Conservation (phyloP, 208 protist species). For the Trypanosoma caninum region DNA sequence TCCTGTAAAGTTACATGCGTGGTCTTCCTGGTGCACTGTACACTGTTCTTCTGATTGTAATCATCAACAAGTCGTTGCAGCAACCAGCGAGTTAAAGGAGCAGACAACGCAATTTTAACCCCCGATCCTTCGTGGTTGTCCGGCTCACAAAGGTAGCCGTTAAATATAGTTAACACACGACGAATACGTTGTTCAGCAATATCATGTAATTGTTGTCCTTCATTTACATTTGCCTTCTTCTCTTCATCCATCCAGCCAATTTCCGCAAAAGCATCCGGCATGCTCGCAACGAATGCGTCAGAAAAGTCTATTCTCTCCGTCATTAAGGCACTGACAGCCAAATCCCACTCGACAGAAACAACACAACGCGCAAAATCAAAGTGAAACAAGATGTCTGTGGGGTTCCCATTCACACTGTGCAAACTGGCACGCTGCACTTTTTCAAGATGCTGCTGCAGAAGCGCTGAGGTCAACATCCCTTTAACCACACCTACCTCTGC, state of each 20-base stretch:
- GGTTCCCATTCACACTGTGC: background rate
- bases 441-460: background rate
- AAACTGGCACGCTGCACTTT: background rate
- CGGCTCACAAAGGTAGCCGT: conserved; percentile 1
- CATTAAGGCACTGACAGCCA: conserved; percentile 17
- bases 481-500: background rate
- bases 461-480: background rate
- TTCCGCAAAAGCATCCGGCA: no score
- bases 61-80: background rate
- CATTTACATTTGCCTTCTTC: background rate
- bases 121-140: background rate
- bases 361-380: background rate
- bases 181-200: conserved; percentile 2
- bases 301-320: no score
- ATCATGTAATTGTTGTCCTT: background rate
- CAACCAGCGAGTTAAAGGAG: conserved; percentile 16
- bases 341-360: conserved; percentile 15
- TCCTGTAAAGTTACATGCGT: background rate
- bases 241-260: background rate
- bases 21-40: background rate
- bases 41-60: background rate
- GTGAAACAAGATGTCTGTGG: background rate
- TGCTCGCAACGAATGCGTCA: no score
- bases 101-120: background rate
- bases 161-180: conserved; percentile 12